These are phyloP conservation scores for Thelonectria discophora DNA, from an alignment of 2,329 filamentous ascomycete species.

Conservation along the genomic window DNA sequence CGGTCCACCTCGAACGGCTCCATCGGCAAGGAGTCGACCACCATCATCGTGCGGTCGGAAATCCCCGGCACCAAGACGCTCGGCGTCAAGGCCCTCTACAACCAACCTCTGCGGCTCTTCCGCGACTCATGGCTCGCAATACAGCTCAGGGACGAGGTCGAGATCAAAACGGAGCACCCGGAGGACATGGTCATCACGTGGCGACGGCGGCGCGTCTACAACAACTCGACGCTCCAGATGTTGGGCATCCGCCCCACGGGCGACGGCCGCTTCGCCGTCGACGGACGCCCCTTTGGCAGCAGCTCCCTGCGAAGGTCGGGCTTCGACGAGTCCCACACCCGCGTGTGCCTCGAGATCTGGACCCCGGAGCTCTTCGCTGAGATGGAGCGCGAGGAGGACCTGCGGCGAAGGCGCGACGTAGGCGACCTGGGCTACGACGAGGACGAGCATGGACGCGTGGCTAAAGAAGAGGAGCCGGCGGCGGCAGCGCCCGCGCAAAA, in stretches of 20 bases:
- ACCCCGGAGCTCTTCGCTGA: slow-evolving; percentile 69
- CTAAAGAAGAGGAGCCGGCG: slow-evolving; percentile 26
- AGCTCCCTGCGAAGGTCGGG: slow-evolving; percentile 51
- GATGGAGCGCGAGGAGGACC: slow-evolving; percentile 60
- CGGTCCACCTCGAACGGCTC: slow-evolving; percentile 24
- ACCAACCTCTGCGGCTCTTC: slow-evolving; percentile 73
- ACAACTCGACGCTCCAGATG: slow-evolving; percentile 75
- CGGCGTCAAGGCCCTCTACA: slow-evolving; percentile 69
- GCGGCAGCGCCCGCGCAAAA: slow-evolving; percentile 47
- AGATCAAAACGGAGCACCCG: slow-evolving; percentile 52
- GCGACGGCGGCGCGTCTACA: slow-evolving; percentile 76
- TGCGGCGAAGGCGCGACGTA: slow-evolving; percentile 53
- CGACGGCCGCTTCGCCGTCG: slow-evolving; percentile 53
- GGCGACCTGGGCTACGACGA: slow-evolving; percentile 52
- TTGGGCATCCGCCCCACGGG: slow-evolving; percentile 65
- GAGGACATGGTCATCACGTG: slow-evolving; percentile 79
- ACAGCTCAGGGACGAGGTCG: slow-evolving; percentile 57
- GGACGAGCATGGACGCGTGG: slow-evolving; percentile 23
- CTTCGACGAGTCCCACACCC: slow-evolving; percentile 59
- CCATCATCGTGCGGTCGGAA: slow-evolving; percentile 65
- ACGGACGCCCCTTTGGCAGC: slow-evolving; percentile 53
- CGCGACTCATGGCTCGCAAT: slow-evolving; percentile 74
- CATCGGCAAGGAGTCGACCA: slow-evolving; percentile 38
- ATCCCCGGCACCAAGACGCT: slow-evolving; percentile 66
- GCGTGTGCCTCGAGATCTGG: slow-evolving; percentile 79